These are phyloP conservation scores for Fusarium dlaminii DNA, from an alignment of 2,329 filamentous ascomycete genomes.

Conservation along the genomic window DNA sequence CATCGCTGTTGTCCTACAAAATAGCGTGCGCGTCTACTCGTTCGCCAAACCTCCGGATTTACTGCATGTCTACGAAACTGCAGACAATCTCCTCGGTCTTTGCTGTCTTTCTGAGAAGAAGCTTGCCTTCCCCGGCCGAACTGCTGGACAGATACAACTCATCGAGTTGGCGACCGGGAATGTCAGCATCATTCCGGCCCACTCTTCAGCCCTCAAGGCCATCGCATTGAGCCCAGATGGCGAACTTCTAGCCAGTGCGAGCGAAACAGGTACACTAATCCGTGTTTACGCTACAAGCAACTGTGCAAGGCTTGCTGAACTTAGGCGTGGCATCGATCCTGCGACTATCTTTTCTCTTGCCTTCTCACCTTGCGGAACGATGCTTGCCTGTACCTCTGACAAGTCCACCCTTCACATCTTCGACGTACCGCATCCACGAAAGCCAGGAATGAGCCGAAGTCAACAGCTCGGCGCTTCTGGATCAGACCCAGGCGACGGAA, in stretches of 20 bases:
- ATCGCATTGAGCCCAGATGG: slow-evolving; percentile 84
- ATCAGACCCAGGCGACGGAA: slow-evolving; percentile 59
- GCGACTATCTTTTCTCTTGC: slow-evolving; percentile 88
- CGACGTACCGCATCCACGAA: slow-evolving; percentile 73
- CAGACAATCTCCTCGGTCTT: slow-evolving; percentile 83
- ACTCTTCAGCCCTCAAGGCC: slow-evolving; percentile 80
- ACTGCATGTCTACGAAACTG: slow-evolving; percentile 82
- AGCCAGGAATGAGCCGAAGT: slow-evolving; percentile 47
- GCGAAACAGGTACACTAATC: slow-evolving; percentile 89
- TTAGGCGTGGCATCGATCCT: slow-evolving; percentile 88
- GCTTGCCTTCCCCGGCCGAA: slow-evolving; percentile 88
- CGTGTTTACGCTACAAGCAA: slow-evolving; percentile 84
- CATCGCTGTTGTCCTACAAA: slow-evolving; percentile 83
- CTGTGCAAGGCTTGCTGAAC: slow-evolving; percentile 82
- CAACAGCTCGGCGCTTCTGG: slow-evolving; percentile 42
- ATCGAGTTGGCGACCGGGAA: slow-evolving; percentile 81
- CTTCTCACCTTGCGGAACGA: slow-evolving; percentile 82
- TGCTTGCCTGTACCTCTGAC: slow-evolving; percentile 93
- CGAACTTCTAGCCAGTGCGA: slow-evolving; percentile 85
- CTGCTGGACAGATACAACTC: slow-evolving; percentile 86
- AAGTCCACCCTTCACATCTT: slow-evolving; percentile 97
- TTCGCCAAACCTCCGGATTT: slow-evolving; percentile 78
- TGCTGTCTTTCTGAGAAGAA: slow-evolving; percentile 79
- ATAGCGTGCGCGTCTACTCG: slow-evolving; percentile 82
- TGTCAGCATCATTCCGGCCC: slow-evolving; percentile 93